phyloP scores from a whole-genome alignment of 257 asterid species.

The Capsicum rhomboideum region DNA sequence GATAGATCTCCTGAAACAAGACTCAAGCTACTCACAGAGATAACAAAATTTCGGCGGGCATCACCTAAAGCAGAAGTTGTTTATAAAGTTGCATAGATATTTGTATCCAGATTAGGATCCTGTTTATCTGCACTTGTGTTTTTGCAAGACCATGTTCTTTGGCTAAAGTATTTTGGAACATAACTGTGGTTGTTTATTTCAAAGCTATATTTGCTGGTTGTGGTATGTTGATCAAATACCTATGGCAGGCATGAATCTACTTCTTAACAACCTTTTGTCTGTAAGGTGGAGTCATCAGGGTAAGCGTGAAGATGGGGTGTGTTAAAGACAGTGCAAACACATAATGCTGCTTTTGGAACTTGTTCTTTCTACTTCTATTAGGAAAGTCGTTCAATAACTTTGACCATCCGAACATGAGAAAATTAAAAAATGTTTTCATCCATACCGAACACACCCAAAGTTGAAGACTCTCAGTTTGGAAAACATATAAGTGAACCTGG shows the following conservation, averaged over 20 bases:
- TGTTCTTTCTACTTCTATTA: too few species aligned
- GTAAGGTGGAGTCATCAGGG: too few species aligned
- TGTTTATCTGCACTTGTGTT: background rate
- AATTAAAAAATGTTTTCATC: background rate
- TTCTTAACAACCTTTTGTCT: too few species aligned
- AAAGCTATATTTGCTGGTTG: too few species aligned
- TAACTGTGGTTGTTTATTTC: too few species aligned
- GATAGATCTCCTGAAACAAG: background rate
- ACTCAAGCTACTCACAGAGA: background rate
- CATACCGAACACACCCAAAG: background rate
- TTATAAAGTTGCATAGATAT: background rate
- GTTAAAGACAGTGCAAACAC: too few species aligned
- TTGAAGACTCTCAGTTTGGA: background rate
- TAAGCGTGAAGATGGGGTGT: too few species aligned
- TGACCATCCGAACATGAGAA: too few species aligned
- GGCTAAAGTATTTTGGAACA: background rate
- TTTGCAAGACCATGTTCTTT: background rate
- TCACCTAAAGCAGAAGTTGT: background rate
- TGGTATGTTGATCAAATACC: too few species aligned
- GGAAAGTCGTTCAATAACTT: too few species aligned
- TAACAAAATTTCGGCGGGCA: background rate
- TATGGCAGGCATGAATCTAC: too few species aligned
- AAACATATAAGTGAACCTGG: background rate
- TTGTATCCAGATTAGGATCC: background rate
- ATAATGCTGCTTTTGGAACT: too few species aligned